Conservation (phyloP, 129 eudicot species). For the Artemisia tridentata region DNA sequence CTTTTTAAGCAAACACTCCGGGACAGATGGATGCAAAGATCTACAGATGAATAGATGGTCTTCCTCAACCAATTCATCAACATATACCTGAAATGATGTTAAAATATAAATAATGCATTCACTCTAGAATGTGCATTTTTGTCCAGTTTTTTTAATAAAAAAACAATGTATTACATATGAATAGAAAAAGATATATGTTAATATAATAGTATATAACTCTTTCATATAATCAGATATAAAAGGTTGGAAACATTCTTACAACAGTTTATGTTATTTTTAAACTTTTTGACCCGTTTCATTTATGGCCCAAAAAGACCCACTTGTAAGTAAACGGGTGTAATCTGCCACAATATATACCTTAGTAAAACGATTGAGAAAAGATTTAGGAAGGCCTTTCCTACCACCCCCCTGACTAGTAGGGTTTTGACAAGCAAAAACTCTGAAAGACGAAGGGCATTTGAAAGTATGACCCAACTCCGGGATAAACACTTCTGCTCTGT, state of each 20-base stretch:
- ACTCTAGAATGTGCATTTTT: neutral
- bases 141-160: neutral
- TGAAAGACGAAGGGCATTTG: conserved; percentile 87
- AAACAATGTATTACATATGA: neutral
- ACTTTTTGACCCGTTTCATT: neutral
- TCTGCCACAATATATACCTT: conserved; percentile 56
- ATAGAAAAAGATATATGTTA: neutral
- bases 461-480: conserved; percentile 86
- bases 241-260: neutral
- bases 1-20: conserved; percentile 42
- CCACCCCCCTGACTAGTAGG: conserved; percentile 96
- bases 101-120: conserved; percentile 3
- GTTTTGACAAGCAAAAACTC: conserved; percentile 96
- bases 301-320: neutral
- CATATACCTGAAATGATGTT: conserved; percentile 63
- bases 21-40: conserved; percentile 61
- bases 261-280: neutral
- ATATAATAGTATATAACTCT: neutral
- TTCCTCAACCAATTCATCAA: conserved; percentile 76
- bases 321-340: neutral
- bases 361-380: conserved; percentile 95
- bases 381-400: conserved; percentile 96
- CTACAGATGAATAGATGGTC: conserved; percentile 72
- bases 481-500: conserved; percentile 94
- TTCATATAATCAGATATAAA: neutral